Evolutionary conservation across 768 basidiomycete species (phyloP).

Genomic region (Kondoa malvinella): DNA sequence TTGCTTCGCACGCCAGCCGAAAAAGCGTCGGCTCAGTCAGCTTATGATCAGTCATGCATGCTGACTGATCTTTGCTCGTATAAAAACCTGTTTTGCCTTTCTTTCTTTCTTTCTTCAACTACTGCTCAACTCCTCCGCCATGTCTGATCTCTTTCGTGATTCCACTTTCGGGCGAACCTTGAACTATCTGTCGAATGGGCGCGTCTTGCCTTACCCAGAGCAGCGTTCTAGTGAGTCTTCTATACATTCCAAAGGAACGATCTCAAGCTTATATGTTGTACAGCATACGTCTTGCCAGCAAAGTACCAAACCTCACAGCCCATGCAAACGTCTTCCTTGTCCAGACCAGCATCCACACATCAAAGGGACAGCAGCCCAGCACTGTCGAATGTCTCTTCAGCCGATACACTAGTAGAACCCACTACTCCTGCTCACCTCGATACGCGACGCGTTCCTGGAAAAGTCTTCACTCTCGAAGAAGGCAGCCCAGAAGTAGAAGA

Average conservation of each 20-base stretch:
- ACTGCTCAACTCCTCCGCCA: too few species aligned
- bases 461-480: background rate
- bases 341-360: background rate
- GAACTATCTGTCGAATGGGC: constrained; percentile 17
- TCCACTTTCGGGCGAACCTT: constrained; percentile 20
- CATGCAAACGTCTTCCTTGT: background rate
- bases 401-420: background rate
- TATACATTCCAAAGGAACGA: constrained; percentile 17
- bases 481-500: background rate
- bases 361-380: background rate
- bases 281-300: too few species aligned
- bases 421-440: constrained; percentile 1
- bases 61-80: too few species aligned
- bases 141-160: constrained; percentile 21
- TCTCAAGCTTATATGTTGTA: constrained; percentile 6
- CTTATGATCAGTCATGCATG: too few species aligned
- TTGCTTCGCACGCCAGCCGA: too few species aligned
- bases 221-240: constrained; percentile 18
- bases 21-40: too few species aligned
- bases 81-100: too few species aligned
- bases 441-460: background rate
- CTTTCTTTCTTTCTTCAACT: too few species aligned
- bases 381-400: too few species aligned
- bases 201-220: constrained; percentile 24
- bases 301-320: background rate